These are phyloP conservation scores for Cyberlindnera petersonii DNA, from an alignment of 805 yeast genomes.

Conservation along the genomic window DNA sequence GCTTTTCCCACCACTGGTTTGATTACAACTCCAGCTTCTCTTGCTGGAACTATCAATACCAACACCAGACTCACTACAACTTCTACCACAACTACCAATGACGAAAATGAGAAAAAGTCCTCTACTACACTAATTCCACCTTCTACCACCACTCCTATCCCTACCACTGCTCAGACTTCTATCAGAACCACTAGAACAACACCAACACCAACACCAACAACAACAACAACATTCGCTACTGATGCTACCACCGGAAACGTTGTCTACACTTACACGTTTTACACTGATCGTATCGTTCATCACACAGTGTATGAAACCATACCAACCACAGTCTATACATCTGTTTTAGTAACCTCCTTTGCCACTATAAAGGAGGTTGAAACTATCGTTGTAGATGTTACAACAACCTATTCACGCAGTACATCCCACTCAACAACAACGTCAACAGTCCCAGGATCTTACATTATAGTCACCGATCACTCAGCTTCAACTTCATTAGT, in stretches of 20 bases:
- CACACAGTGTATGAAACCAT: conserved; percentile 1
- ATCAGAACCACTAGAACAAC: neutral
- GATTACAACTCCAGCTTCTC: conserved; percentile 19
- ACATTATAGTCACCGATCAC: neutral
- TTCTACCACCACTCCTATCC: conserved; percentile 5
- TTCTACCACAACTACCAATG: conserved; percentile 2
- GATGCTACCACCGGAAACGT: conserved; percentile 9
- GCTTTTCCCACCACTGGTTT: conserved; percentile 15
- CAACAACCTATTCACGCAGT: conserved; percentile 7
- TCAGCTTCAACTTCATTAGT: conserved; percentile 8
- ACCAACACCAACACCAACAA: conserved; percentile 6
- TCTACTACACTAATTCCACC: neutral
- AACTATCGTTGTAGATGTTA: conserved; percentile 3
- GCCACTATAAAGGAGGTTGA: conserved; percentile 3
- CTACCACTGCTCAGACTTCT: conserved; percentile 5
- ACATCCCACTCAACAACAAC: conserved; percentile 13
- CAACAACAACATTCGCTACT: conserved; percentile 11
- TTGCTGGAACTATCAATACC: conserved; percentile 19
- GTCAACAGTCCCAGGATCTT: conserved; percentile 12
- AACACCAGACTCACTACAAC: conserved; percentile 16
- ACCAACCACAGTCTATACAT: conserved; percentile 7
- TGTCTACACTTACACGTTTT: conserved; percentile 20
- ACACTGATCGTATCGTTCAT: conserved; percentile 2
- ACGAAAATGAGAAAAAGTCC: neutral
- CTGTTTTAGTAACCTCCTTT: conserved; percentile 6